Evolutionary conservation across 305 asterid species (phyloP), one percentile per base, ranked within the genome.

Genomic region (Fraxinus baroniana): DNA sequence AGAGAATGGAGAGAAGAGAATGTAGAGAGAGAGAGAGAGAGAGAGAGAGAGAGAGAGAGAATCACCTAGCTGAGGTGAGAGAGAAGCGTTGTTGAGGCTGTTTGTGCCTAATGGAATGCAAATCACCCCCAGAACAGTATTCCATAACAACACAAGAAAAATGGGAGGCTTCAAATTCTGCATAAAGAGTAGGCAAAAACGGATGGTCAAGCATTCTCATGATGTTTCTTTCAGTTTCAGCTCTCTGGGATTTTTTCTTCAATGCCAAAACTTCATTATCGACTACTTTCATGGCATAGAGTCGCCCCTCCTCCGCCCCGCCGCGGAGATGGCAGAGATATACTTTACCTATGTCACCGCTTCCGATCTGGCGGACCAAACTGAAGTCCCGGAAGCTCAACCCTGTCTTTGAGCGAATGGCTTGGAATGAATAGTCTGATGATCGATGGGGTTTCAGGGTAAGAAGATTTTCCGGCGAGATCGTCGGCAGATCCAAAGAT

Each of bases 251-350:
- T 84, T 94, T 94, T 55, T 93, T 90, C 89, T 94, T 92, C 91
- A 93, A 4, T 18, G 92, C 92, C 87, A 93, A 46, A 30, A 88
- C 96, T 35, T 90, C 94, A 3, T 86, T 91, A 15, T 94, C 97
- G 88, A 94, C 97, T 41, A 92, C 97, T 32, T 94, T 94, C 94
- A 92, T 92, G n/a, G 98, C 98, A 84, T 91, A 93, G 0, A 84
- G 81, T 79, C 86, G 78, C 64, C 78, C 87, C 18, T 83, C 92
- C 10, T 84, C 91, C 79, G 68, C 86, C 28, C 79, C 87, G 1
- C 88, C 83, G 12, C 93, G 87, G 74, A 90, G 92, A 68, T 93
- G 87, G 89, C 98, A 93, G 9, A 93, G 92, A 80, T 89, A 94
- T 1, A 94, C 98, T 5, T 88, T 83, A 0, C 97, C 97, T 55